These are phyloP conservation scores for Nakaseomyces uthaithaninus DNA, from an alignment of 1,139 yeast genomes.

Conservation along the genomic window DNA sequence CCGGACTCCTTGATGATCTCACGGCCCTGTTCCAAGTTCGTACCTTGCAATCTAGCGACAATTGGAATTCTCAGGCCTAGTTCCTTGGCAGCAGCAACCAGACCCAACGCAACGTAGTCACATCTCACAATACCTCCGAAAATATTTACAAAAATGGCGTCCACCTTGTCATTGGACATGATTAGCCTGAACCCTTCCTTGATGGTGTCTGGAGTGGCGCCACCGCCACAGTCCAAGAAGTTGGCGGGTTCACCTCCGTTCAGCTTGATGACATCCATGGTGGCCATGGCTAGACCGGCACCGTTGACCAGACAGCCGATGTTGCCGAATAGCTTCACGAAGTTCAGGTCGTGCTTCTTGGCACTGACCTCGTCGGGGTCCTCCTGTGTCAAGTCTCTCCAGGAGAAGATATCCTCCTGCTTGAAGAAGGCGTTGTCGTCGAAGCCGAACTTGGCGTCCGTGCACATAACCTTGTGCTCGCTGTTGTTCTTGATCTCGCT, in stretches of 20 bases:
- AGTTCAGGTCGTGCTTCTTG: conserved; percentile 80
- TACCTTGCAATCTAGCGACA: conserved; percentile 97
- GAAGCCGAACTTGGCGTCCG: conserved; percentile 98
- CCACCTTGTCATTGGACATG: conserved; percentile 79
- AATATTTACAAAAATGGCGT: conserved; percentile 95
- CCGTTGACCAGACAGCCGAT: conserved; percentile 98
- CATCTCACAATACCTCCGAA: conserved; percentile 99
- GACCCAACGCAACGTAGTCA: conserved; percentile 96
- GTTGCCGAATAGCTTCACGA: conserved; percentile 95
- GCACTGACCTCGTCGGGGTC: conserved; percentile 97
- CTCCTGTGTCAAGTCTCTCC: conserved; percentile 98
- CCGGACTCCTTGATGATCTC: conserved; percentile 83
- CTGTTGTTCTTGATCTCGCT: conserved; percentile 60
- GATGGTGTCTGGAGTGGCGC: conserved; percentile 97
- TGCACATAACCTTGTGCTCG: conserved; percentile 74
- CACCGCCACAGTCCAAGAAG: conserved; percentile 99
- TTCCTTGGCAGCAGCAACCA: conserved; percentile 86
- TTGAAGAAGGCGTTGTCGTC: conserved; percentile 96
- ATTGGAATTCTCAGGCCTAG: conserved; percentile 87
- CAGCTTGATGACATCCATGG: conserved; percentile 97
- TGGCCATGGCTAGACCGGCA: conserved; percentile 99
- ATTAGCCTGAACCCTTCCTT: conserved; percentile 95
- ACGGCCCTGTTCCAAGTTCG: conserved; percentile 86
- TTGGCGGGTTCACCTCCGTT: conserved; percentile 99
- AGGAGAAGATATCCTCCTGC: conserved; percentile 86